These are phyloP conservation scores for Ilex paraguariensis DNA, from an alignment of 305 asterid species.

Conservation along the genomic window DNA sequence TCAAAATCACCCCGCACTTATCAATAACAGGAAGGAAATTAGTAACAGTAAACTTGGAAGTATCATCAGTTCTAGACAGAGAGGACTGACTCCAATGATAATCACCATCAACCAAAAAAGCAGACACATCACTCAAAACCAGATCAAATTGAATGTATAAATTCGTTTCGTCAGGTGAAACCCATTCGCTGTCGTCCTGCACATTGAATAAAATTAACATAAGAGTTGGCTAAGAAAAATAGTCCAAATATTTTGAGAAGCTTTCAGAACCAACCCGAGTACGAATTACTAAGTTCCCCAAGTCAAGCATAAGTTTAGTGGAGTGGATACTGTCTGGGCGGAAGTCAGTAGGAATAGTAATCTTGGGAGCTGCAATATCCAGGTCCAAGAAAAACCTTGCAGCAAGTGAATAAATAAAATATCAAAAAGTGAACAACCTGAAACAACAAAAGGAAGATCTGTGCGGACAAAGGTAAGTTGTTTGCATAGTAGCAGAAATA, in stretches of 20 bases:
- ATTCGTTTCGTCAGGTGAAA: constrained; percentile 68
- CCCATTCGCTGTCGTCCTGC: constrained; percentile 70
- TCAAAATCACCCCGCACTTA: constrained; percentile 77
- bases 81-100: constrained; percentile 64
- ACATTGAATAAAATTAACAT: constrained; percentile 18
- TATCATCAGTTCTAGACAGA: constrained; percentile 25
- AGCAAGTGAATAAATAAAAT: constrained; percentile 14
- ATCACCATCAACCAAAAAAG: constrained; percentile 94
- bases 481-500: too few species aligned
- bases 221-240: constrained; percentile 5
- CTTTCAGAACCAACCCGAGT: constrained; percentile 55
- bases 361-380: constrained; percentile 97
- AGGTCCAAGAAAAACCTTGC: constrained; percentile 86
- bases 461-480: too few species aligned
- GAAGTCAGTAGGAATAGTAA: constrained; percentile 85
- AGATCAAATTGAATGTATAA: constrained; percentile 86
- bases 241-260: constrained; percentile 12
- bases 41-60: constrained; percentile 39
- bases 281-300: constrained; percentile 85
- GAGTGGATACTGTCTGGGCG: constrained; percentile 70
- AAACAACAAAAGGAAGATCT: too few species aligned
- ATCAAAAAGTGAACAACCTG: not conserved
- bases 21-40: constrained; percentile 80
- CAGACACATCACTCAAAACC: constrained; percentile 87
- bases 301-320: constrained; percentile 90